These are phyloP conservation scores for Plasmodium inui DNA, from an alignment of 169 alveolate genomes.

Conservation along the genomic window DNA sequence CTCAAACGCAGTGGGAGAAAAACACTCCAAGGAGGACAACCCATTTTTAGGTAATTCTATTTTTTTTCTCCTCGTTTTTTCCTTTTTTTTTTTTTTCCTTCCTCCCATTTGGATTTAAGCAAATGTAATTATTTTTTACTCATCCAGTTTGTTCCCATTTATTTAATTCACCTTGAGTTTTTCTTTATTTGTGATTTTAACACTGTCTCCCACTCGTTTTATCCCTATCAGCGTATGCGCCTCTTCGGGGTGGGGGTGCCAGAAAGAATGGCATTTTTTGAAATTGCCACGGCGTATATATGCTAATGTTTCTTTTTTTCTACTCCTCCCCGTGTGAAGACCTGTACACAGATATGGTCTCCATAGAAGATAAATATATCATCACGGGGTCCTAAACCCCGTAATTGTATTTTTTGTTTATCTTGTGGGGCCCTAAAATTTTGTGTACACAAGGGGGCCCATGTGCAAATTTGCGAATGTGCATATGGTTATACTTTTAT, in stretches of 20 bases:
- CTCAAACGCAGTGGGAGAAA: background rate
- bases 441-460: background rate
- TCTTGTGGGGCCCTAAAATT: background rate
- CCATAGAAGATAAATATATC: background rate
- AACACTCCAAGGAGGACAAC: background rate
- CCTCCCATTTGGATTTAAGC: background rate
- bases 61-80: background rate
- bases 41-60: background rate
- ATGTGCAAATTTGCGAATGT: background rate
- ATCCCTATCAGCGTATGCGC: background rate
- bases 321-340: background rate
- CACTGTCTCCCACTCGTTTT: background rate
- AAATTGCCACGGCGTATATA: background rate
- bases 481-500: background rate
- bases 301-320: background rate
- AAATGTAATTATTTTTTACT: background rate
- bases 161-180: background rate
- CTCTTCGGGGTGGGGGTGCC: background rate
- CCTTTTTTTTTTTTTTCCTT: background rate
- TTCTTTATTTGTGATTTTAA: background rate
- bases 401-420: background rate
- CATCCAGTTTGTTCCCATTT: background rate
- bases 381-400: background rate
- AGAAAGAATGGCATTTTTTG: background rate
- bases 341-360: background rate